Conservation (phyloP, 2,329 filamentous ascomycete genomes). For the Cladosporium sp. region DNA sequence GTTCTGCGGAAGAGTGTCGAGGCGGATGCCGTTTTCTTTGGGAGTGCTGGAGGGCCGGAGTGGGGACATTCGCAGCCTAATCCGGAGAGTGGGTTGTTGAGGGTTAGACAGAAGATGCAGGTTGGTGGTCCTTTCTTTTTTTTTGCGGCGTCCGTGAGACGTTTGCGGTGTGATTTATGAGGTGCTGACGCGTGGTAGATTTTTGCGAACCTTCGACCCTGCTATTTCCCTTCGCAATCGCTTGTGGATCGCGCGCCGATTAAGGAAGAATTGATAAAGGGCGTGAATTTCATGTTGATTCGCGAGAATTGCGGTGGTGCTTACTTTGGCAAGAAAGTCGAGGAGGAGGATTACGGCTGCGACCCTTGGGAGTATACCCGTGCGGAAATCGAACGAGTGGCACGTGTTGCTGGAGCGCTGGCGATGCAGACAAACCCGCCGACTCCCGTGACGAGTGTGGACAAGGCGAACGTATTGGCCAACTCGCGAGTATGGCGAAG, state of each 20-base stretch:
- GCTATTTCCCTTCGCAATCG: conserved; percentile 41
- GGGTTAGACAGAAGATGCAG: conserved; percentile 37
- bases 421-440: conserved; percentile 36
- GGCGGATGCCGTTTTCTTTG: conserved; percentile 46
- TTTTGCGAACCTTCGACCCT: conserved; percentile 50
- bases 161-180: too few species aligned
- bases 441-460: conserved; percentile 43
- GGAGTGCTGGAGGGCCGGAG: conserved; percentile 46
- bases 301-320: conserved; percentile 49
- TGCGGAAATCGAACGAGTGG: conserved; percentile 44
- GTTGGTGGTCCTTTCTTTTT: conserved; percentile 27
- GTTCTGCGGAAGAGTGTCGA: conserved; percentile 39
- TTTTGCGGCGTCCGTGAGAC: too few species aligned
- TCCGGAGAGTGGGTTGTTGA: conserved; percentile 43
- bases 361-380: conserved; percentile 47
- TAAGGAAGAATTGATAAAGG: conserved; percentile 41
- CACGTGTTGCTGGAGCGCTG: conserved; percentile 44
- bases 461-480: conserved; percentile 53
- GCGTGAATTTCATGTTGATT: conserved; percentile 47
- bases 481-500: conserved; percentile 47
- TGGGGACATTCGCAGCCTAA: conserved; percentile 40
- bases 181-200: conserved; percentile 18
- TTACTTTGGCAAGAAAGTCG: conserved; percentile 47
- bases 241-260: conserved; percentile 39
- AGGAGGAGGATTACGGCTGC: conserved; percentile 40